Base-by-base conservation (phyloP, 176 grass and related monocot species). In the Typha latifolia region DNA sequence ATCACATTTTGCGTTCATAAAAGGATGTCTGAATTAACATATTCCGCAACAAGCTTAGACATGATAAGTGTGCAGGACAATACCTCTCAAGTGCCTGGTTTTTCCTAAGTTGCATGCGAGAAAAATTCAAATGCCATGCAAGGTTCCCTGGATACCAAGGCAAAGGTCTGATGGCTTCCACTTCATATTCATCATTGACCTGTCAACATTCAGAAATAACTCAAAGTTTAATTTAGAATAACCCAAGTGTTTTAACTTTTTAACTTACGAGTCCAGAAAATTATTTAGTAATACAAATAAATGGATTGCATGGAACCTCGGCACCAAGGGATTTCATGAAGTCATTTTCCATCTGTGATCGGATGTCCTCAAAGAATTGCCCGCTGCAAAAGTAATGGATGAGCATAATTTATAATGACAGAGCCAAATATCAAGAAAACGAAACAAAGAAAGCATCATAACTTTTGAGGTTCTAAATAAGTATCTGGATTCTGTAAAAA, bases 41-140 rank as follows among this genome's bases (percentile, higher is more conserved):
- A 43, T 9, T 43, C 9, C 1, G 37, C 37, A 9, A 43, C 8
- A 43, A 43, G 37, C 37, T 10, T 43, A 43, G 5, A 6, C 37
- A 43, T 43, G 8, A 43, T 7, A 43, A 43, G 37, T 43, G 9
- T 9, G 8, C 9, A 1, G 5, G 37, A 43, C 10, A 43, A 49
- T 86, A 96, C 94, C 94, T 80, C 83, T 97, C 94, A 82, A 97
- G 89, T 70, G 94, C 85, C 68, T 97, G 89, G 57, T 90, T 97
- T 87, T 90, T 97, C 69, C 94, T 92, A 50, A 97, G 81, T 75
- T 97, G 83, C 88, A 92, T 97, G 64, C 94, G 79, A 65, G 94
- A 97, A 80, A 97, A 97, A 69, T 97, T 97, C 77, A 92, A 81
- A 72, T 97, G 94, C 94, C 94, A 97, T 13, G 94, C 94, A 86